These are phyloP conservation scores for Dissoconium aciculare DNA, from an alignment of 2,329 filamentous ascomycete genomes.

Conservation along the genomic window DNA sequence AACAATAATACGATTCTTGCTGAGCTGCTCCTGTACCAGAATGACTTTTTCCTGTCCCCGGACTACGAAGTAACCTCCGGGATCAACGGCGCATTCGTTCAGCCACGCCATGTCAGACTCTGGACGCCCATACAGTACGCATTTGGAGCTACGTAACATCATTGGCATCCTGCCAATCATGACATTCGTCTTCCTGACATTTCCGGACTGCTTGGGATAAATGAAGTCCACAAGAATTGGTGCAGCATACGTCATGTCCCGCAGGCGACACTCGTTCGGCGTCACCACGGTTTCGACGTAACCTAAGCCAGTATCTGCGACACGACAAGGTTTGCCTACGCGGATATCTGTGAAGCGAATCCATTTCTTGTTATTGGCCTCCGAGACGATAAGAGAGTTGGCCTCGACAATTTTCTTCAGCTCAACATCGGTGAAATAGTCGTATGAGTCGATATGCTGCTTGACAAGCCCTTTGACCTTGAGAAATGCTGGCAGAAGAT, in stretches of 20 bases:
- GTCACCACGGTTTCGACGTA: slow-evolving; percentile 55
- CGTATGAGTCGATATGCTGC: slow-evolving; percentile 97
- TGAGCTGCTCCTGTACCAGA: slow-evolving; percentile 92
- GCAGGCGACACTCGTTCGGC: slow-evolving; percentile 87
- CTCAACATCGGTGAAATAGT: slow-evolving; percentile 93
- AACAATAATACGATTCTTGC: slow-evolving; percentile 97
- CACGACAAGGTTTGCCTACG: slow-evolving; percentile 64
- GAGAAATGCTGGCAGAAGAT: slow-evolving; percentile 88
- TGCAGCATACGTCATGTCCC: slow-evolving; percentile 96
- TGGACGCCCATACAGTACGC: slow-evolving; percentile 66
- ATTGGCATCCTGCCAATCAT: slow-evolving; percentile 83
- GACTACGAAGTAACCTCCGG: slow-evolving; percentile 95
- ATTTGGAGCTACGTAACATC: slow-evolving; percentile 94
- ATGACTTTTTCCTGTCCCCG: slow-evolving; percentile 98
- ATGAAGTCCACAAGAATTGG: slow-evolving; percentile 86
- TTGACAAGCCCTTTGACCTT: slow-evolving; percentile 96
- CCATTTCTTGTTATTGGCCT: slow-evolving; percentile 85
- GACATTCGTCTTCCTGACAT: slow-evolving; percentile 57
- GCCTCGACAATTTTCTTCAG: slow-evolving; percentile 93
- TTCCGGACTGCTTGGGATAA: slow-evolving; percentile 68
- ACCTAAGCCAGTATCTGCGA: slow-evolving; percentile 57
- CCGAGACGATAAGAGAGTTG: slow-evolving; percentile 76
- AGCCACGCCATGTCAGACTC: slow-evolving; percentile 80
- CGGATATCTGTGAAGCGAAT: slow-evolving; percentile 59
- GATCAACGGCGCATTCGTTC: slow-evolving; percentile 91